Evolutionary conservation across 306 rosid genomes (phyloP), one percentile per base, ranked within the genome.

Genomic region (Prinsepia uniflora): DNA sequence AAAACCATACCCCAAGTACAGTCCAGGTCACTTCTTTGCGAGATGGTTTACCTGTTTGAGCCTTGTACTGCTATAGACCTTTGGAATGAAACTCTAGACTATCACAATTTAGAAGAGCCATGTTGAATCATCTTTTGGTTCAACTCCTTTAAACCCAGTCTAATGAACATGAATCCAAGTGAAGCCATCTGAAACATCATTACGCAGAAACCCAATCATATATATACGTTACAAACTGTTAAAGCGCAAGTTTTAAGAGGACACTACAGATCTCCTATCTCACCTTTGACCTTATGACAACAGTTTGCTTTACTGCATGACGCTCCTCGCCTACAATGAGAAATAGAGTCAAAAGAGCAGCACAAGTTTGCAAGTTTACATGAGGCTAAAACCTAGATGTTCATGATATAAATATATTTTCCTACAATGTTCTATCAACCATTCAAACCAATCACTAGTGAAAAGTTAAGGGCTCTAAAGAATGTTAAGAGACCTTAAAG

Each of bases 141-240:
- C 74, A 9, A 75, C 64, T 41, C 76, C 83, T 63, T 82, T 81
- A 76, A 68, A 30, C 85, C 83, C 77, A 3, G 96, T 88, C 78
- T 88, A 85, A 53, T 92, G 98, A 65, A 78, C 76, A 65, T 86
- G 96, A 63, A 85, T 41, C 90, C 82, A 88, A 12, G 66, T 84
- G 70, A 70, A 82, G 74, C 82, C 85, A 46, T 75, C 73, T 10
- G 87, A 52, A 15, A 56, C 57, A 43, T 18, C 74, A 10, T 57
- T 36, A 68, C 79, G 92, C 98, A 88, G 87, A 82, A 78, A 81
- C 24, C 65, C 75, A 70, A 63, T 56, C 57, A 70, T 60, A 34
- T 43, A 10, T 24, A 74, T n/a, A n/a, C 50, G 57, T 60, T 45
- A 74, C 76, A 44, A 78, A 66, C 42, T 63, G 64, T 17, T 18